Percentiles rank a stretch among this genome's conserved stretches.
These are phyloP conservation scores for Beta corolliflora DNA, from an alignment of 179 eudicot species.

Conservation along the genomic window DNA sequence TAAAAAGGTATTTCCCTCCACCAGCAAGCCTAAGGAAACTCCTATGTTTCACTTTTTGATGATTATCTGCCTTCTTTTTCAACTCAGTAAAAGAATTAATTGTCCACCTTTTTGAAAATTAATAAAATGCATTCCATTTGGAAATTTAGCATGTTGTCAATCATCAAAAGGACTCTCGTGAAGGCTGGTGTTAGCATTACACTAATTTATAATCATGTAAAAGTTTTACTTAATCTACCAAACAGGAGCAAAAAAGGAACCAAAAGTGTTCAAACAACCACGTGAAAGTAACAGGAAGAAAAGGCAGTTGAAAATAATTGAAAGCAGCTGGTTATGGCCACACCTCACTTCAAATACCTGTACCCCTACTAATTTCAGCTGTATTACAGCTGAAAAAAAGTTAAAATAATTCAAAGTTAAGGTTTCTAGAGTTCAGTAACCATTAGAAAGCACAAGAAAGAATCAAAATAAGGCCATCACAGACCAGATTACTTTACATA, in stretches of 20 bases:
- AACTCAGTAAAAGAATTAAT: too few relatives aligned
- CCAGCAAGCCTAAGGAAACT: too few relatives aligned
- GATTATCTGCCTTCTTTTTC: too few relatives aligned
- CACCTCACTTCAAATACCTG: neutral
- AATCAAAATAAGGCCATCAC: neutral
- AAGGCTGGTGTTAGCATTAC: neutral
- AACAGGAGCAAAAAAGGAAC: neutral
- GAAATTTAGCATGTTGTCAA: too few relatives aligned
- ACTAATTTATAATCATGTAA: neutral
- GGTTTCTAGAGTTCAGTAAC: neutral
- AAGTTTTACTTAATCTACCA: neutral
- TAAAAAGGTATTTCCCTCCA: too few relatives aligned
- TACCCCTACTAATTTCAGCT: conserved; percentile 9
- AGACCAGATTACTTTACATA: conserved; percentile 6
- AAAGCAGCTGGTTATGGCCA: neutral
- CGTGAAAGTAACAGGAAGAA: neutral
- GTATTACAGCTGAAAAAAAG: neutral
- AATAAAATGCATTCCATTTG: too few relatives aligned
- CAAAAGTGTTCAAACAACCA: neutral
- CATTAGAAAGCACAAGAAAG: neutral
- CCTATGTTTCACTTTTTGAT: too few relatives aligned
- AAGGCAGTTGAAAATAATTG: neutral
- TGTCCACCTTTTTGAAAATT: too few relatives aligned
- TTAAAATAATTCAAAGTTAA: neutral
- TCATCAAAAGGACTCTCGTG: too few relatives aligned